These are phyloP conservation scores for Phytopythium helicoides DNA, from an alignment of 352 stramenopile genomes.

Conservation along the genomic window DNA sequence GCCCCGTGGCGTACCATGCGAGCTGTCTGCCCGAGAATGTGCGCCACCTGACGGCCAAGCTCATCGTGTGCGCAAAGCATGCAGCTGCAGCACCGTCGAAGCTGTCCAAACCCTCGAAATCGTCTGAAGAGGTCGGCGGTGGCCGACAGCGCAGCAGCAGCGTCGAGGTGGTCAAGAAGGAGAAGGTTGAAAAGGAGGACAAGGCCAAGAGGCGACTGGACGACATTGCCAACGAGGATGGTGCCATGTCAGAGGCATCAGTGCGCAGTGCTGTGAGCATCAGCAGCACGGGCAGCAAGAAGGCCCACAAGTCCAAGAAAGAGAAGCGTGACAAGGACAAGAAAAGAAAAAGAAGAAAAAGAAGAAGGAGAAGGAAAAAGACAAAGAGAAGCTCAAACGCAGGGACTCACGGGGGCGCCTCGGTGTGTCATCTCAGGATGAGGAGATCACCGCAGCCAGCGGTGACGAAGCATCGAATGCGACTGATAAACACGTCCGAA, in stretches of 20 bases:
- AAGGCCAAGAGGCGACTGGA: constrained; percentile 21
- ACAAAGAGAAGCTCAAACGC: no score
- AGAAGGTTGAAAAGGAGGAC: constrained; percentile 4
- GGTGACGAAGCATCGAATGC: neutral
- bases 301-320: constrained; percentile 35
- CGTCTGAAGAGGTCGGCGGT: no score
- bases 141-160: neutral
- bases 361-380: constrained; percentile 39
- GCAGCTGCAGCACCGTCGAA: neutral
- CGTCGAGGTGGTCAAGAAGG: constrained; percentile 1
- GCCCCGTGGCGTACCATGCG: constrained; percentile 77
- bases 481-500: no score
- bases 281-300: constrained; percentile 29
- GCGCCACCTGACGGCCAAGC: constrained; percentile 56
- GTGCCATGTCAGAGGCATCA: constrained; percentile 35
- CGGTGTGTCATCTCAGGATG: constrained; percentile 11
- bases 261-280: constrained; percentile 15
- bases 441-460: constrained; percentile 9
- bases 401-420: constrained; percentile 24
- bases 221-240: constrained; percentile 16
- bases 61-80: constrained; percentile 77
- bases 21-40: constrained; percentile 66
- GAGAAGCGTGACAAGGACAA: constrained; percentile 64
- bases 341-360: constrained; percentile 54
- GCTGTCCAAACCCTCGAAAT: neutral